Conservation (phyloP, 768 basidiomycete species). For the Tricholoma bakamatsutake region DNA sequence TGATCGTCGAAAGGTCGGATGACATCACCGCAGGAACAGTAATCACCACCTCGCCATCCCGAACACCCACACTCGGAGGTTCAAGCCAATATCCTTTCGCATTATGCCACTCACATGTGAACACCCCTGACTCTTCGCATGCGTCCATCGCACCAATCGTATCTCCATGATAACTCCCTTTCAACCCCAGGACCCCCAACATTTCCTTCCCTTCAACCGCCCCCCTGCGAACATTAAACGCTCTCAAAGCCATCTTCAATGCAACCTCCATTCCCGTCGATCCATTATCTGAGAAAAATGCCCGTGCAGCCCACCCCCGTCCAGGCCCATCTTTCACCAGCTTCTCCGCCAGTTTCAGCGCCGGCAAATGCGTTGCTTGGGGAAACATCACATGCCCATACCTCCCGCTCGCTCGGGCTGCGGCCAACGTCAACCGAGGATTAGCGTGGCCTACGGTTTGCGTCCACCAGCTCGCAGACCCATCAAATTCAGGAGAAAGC, state of each 20-base stretch:
- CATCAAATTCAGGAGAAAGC: slow-evolving; percentile 65
- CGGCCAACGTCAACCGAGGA: slow-evolving; percentile 74
- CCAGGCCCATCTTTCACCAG: slow-evolving; percentile 75
- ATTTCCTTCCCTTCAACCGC: slow-evolving; percentile 31
- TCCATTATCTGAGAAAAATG: slow-evolving; percentile 92
- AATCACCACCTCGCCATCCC: slow-evolving; percentile 50
- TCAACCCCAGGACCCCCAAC: slow-evolving; percentile 78
- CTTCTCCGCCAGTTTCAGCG: slow-evolving; percentile 76
- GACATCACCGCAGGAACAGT: slow-evolving; percentile 41
- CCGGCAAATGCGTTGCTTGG: slow-evolving; percentile 79
- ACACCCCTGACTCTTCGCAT: slow-evolving; percentile 76
- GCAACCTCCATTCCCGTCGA: slow-evolving; percentile 98
- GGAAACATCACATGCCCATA: slow-evolving; percentile 99
- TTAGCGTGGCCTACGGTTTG: slow-evolving; percentile 85
- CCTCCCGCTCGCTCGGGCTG: slow-evolving; percentile 83
- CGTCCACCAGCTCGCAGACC: slow-evolving; percentile 98
- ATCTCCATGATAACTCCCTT: slow-evolving; percentile 95
- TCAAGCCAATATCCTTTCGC: slow-evolving; percentile 94
- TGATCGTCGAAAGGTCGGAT: slow-evolving; percentile 13
- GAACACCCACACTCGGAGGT: slow-evolving; percentile 71
- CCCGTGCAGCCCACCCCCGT: slow-evolving; percentile 84
- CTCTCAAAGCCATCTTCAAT: slow-evolving; percentile 90
- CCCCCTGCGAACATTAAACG: slow-evolving; percentile 34
- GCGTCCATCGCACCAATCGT: slow-evolving; percentile 98
- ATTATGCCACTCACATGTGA: slow-evolving; percentile 93